Evolutionary conservation across 306 rosid species (phyloP), one percentile per base, ranked within the genome.

Genomic region (Purshia tridentata): DNA sequence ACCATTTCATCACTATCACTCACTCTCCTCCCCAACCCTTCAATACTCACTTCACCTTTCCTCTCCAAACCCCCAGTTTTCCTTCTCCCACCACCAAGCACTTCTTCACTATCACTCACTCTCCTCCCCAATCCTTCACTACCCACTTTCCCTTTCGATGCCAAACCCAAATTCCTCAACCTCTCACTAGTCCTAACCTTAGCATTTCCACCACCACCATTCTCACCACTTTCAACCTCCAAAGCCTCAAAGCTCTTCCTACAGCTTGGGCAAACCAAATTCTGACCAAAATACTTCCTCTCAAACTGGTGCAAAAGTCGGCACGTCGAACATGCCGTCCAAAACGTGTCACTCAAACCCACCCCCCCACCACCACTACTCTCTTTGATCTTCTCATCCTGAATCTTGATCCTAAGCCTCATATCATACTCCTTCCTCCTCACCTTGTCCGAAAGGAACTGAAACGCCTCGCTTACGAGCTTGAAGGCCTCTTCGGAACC

Each of bases 281-380:
- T 80, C 51, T 85, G 79, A 10, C 84, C 91, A 44, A 91, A 69
- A 60, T 93, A 93, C 86, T 72, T 91, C 77, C 84, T 88, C 80
- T 91, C 89, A 54, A 93, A 93, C 82, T 88, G 84, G 77, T 93
- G 98, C 86, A 88, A 66, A 52, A 91, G 83, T 61, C 84, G 83
- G 74, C 98, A 93, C 53, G 85, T 86, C 10, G 85, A 81, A 56
- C 97, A 93, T 0, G 88, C 84, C 2, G 96, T 93, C 97, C 97
- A 91, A 75, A 91, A 93, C 8, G 98, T 88, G 45, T 61, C 88
- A 4, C 44, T 46, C 61, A 62, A 16, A 22, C 41, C 76, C 55
- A 16, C 53, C 20, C 87, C 14, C 50, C 23, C 57, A 42, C 60
- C 42, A 56, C 39, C 65, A 45, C 42, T 48, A 10, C 74, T 50